A percentile compares a stretch with the other conserved stretches of the same genome.
Evolutionary conservation across 495 filamentous ascomycete genomes (phyloP).

Genomic region (Hypoxylon lienhwacheense): DNA sequence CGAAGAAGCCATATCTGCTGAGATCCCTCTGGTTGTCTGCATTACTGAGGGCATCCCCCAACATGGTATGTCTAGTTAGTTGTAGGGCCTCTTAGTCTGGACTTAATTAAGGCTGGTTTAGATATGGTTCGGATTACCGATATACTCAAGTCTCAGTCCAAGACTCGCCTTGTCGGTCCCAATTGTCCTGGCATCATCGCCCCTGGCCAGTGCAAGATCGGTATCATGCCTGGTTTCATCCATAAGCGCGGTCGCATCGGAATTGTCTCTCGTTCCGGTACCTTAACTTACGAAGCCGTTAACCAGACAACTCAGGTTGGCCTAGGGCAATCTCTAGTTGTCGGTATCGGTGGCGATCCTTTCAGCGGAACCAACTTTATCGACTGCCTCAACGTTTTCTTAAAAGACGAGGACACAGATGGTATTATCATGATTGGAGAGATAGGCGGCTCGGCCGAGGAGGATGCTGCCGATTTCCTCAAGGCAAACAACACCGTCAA

Average conservation of each 20-base stretch:
- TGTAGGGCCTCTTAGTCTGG: not conserved
- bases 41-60: constrained; percentile 99
- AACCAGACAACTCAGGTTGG: constrained; percentile 98
- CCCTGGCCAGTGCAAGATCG: constrained; percentile 98
- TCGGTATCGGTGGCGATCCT: constrained; percentile 97
- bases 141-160: constrained; percentile 95
- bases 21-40: constrained; percentile 90
- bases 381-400: constrained; percentile 96
- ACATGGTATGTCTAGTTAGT: constrained; percentile 69
- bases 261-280: constrained; percentile 97
- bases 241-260: constrained; percentile 98
- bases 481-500: constrained; percentile 85
- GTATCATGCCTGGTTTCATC: constrained; percentile 99
- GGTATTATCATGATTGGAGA: constrained; percentile 99
- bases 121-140: constrained; percentile 99
- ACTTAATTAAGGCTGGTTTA: constrained; percentile 29
- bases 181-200: constrained; percentile 99
- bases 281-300: constrained; percentile 98
- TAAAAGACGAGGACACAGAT: constrained; percentile 93
- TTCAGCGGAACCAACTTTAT: constrained; percentile 99
- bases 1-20: constrained; percentile 91
- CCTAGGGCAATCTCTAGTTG: constrained; percentile 94
- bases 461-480: constrained; percentile 96
- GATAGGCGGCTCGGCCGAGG: constrained; percentile 95
- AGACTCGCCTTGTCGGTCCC: constrained; percentile 93